Base-by-base conservation (phyloP, 2,329 filamentous ascomycete species). In the Geosmithia flava region DNA sequence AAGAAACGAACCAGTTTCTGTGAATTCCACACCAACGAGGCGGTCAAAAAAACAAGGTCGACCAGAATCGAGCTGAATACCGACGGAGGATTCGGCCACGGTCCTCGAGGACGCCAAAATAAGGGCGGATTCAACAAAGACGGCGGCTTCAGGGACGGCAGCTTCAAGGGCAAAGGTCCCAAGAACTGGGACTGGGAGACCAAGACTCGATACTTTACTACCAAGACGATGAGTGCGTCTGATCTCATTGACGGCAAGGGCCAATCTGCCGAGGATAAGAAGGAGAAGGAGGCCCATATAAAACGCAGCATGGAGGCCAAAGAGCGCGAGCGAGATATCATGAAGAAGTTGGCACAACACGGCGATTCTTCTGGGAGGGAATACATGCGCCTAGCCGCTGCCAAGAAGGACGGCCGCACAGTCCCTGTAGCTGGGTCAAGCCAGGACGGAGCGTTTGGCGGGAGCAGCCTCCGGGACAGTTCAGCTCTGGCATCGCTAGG, bases 11-110 rank as follows among this genome's bases (percentile, higher is more conserved):
- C 90, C 0, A 83, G 95, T 56, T 87, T 85, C 61, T 98, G 93
- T 67, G 89, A 95, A 54, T 98, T 85, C 56, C 93, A 98, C 64
- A 80, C 95, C 54, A 89, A 94, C 56, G 71, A 87, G 23, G 83
- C 87, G 23, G 69, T 97, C 3, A 77, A 81, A 48, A 90, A 87
- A 59, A 80, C 59, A 48, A 70, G 72, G 29, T 71, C 78, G 11
- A 71, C 74, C 1, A 76, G 90, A 37, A 82, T 90, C 70, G 89
- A 95, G 58, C 75, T 96, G 51, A 95, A 90, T 59, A 64, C 45
- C 29, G 41, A 39, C 29, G 47, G 39, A 33, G 51, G 45, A 20
- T 49, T 49, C 19, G 49, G 52, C 15, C 54, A 51, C 50, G 55
- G 59, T 17, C 48, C 51, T 19, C 50, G 59, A 11, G 52, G 50